phyloP scores from a whole-genome alignment of 352 stramenopile genomes.

The Globisporangium nunn region DNA sequence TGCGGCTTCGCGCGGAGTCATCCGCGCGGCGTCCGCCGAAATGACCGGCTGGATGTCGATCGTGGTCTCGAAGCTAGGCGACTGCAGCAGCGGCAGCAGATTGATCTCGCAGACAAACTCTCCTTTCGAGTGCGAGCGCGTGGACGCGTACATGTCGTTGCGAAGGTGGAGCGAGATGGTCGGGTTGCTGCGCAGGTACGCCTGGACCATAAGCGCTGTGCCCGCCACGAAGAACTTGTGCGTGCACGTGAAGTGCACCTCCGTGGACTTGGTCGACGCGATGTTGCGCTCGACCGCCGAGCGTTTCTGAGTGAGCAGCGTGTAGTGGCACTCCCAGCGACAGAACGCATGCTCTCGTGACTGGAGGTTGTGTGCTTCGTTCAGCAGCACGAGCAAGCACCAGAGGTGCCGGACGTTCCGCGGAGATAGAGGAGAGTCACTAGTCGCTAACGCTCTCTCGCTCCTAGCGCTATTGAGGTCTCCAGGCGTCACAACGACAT shows the following conservation, averaged over 20 bases:
- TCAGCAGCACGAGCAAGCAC: conserved; percentile 47
- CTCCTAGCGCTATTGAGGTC: not conserved
- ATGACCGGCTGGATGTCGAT: conserved; percentile 36
- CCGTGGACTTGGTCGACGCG: conserved; percentile 1
- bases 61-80: conserved; percentile 29
- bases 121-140: conserved; percentile 23
- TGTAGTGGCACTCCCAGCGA: conserved; percentile 71
- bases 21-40: conserved; percentile 13
- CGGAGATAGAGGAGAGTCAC: conserved; percentile 19
- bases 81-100: conserved; percentile 26
- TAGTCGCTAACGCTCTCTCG: not conserved
- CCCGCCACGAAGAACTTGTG: conserved; percentile 55
- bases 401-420: conserved; percentile 34
- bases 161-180: conserved; percentile 32
- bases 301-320: conserved; percentile 41
- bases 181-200: conserved; percentile 27
- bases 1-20: conserved; percentile 52
- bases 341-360: conserved; percentile 47
- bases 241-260: conserved; percentile 54
- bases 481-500: not conserved
- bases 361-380: conserved; percentile 55
- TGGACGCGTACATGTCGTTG: conserved; percentile 76
- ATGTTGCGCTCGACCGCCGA: conserved; percentile 43
- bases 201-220: conserved; percentile 20
- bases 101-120: conserved; percentile 47